phyloP scores from a whole-genome alignment of 169 alveolate genomes.

The Plasmodium berghei region DNA sequence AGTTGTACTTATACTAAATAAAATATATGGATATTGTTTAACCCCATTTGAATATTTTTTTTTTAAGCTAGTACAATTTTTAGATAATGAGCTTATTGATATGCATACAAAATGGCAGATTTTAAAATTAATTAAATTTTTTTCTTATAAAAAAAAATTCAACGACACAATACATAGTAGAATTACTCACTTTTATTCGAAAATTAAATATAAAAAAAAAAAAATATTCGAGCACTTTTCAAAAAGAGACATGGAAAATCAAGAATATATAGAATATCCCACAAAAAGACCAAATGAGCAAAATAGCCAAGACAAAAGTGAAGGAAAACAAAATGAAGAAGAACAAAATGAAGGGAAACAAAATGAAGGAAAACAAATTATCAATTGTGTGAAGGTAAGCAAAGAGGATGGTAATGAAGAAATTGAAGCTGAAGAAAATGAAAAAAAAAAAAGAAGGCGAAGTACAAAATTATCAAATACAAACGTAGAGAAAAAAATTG shows the following conservation, averaged over 20 bases:
- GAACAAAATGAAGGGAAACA: conserved; percentile 12
- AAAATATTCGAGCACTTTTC: conserved; percentile 30
- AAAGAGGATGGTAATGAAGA: background rate
- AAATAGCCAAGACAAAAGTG: background rate
- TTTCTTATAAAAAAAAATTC: conserved; percentile 57
- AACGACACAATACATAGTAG: conserved; percentile 34
- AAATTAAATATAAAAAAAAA: conserved; percentile 41
- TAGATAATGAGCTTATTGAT: conserved; percentile 49
- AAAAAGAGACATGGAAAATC: conserved; percentile 20
- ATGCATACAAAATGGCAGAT: conserved; percentile 25
- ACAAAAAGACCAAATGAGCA: background rate
- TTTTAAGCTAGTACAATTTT: conserved; percentile 33
- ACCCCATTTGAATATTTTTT: conserved; percentile 58
- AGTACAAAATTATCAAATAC: background rate
- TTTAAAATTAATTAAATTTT: conserved; percentile 50
- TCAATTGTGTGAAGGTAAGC: background rate
- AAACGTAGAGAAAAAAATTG: background rate
- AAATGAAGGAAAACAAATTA: background rate
- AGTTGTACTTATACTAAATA: conserved; percentile 19
- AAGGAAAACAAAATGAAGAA: background rate
- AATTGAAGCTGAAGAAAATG: background rate
- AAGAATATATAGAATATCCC: background rate
- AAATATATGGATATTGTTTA: conserved; percentile 19
- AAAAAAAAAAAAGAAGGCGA: background rate
- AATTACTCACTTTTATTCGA: conserved; percentile 36